phyloP scores from a whole-genome alignment of 768 basidiomycete genomes.

The Phlegmacium glaucopus region DNA sequence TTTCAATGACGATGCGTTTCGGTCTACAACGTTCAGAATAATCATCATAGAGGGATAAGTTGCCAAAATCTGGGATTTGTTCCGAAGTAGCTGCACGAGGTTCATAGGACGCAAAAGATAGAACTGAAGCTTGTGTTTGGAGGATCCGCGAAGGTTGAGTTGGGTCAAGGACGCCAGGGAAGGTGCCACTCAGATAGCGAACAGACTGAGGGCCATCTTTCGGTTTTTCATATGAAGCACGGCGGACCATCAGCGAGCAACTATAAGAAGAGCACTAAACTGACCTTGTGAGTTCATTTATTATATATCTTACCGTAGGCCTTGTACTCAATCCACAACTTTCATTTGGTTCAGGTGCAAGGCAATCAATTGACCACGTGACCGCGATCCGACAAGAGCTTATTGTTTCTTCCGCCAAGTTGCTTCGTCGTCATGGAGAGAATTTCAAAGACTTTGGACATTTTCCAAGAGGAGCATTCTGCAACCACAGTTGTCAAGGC shows the following conservation, averaged over 20 bases:
- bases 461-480: too few relatives aligned
- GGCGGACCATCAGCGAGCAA: constrained; percentile 17
- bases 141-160: constrained; percentile 60
- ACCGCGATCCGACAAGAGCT: constrained; percentile 1
- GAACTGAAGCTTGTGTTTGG: constrained; percentile 50
- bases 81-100: constrained; percentile 56
- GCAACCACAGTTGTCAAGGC: too few relatives aligned
- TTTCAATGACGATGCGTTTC: constrained; percentile 76
- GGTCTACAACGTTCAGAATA: constrained; percentile 39
- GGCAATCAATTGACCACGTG: constrained; percentile 10
- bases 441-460: neutral
- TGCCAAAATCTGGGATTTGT: constrained; percentile 34
- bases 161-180: constrained; percentile 65
- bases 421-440: neutral
- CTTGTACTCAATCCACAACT: constrained; percentile 12
- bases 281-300: constrained; percentile 20
- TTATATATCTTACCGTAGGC: constrained; percentile 1
- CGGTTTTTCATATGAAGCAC: constrained; percentile 9
- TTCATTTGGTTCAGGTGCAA: neutral
- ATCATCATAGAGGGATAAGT: constrained; percentile 40
- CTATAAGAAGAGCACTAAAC: neutral
- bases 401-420: neutral
- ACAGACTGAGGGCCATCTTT: constrained; percentile 21
- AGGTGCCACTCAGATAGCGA: constrained; percentile 36
- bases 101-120: constrained; percentile 77